These are phyloP conservation scores for Chlamydomonas eustigma DNA, from an alignment of 139 green algal genomes.

Conservation along the genomic window DNA sequence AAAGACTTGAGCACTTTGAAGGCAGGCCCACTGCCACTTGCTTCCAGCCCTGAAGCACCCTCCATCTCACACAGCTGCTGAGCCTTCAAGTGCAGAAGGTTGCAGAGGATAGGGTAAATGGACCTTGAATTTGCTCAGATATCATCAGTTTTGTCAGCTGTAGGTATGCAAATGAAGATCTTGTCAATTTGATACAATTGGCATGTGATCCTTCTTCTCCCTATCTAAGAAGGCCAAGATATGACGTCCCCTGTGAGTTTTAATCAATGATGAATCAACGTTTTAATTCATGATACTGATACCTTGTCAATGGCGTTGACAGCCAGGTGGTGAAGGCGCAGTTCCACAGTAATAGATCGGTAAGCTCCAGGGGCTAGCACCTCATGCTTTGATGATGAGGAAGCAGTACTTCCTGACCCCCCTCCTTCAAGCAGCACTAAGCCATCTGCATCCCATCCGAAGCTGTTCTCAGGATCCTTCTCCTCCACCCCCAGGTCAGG, in stretches of 20 bases:
- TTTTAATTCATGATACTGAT: background rate
- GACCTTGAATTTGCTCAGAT: no score
- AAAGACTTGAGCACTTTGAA: slow-evolving; percentile 60
- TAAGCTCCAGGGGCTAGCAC: slow-evolving; percentile 74
- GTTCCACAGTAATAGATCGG: slow-evolving; percentile 76
- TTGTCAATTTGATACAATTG: no score
- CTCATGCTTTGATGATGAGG: slow-evolving; percentile 1
- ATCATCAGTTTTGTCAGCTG: no score
- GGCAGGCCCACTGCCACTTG: slow-evolving; percentile 16
- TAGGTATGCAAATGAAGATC: no score
- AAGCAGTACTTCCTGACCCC: background rate
- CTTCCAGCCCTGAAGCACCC: slow-evolving; percentile 49
- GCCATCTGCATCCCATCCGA: slow-evolving; percentile 9
- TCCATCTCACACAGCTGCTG: slow-evolving; percentile 18
- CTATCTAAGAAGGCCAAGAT: no score
- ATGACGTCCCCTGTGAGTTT: no score
- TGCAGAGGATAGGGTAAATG: no score
- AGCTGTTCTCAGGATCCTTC: slow-evolving; percentile 7
- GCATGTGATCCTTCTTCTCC: no score
- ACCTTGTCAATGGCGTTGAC: slow-evolving; percentile 65
- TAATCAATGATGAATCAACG: no score
- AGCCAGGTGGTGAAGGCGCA: slow-evolving; percentile 80
- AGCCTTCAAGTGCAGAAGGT: no score
- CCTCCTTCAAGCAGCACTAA: slow-evolving; percentile 10
- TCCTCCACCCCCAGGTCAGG: slow-evolving; percentile 50